Base-by-base conservation (phyloP, 768 basidiomycete species). In the Fomitopsis serialis region DNA sequence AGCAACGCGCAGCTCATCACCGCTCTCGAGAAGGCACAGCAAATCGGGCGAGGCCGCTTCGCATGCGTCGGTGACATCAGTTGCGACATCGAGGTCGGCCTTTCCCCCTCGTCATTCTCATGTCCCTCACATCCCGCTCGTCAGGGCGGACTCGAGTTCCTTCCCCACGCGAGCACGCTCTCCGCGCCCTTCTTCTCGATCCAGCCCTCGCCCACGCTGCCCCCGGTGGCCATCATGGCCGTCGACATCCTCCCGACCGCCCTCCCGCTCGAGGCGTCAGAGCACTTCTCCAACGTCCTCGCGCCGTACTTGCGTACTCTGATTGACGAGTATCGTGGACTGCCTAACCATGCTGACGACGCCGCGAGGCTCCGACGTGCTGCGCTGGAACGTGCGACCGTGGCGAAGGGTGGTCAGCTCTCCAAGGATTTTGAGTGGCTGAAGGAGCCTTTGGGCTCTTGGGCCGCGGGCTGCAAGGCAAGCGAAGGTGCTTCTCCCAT, bases 191-290 rank as follows among this genome's bases (percentile, higher is more conserved):
- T 82, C 65, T 90, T 83, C 68, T 78, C 74, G 42, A 64, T 73
- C 23, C 71, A 73, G 1, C 78, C 81, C 0, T 52, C 67, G 7
- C 72, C 77, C 0, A 58, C 67, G 2, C 73, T 82, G 12, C 81
- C 82, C 0, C 70, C 73, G n/a, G 78, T 82, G 36, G 82, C 87
- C 51, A 82, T 96, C 60, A 93, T 94, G 82, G 81, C 89, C 0
- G 87, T 95, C 48, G 94, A 98, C 63, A 97, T 96, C 60, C 79
- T 97, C 3, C 94, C 94, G 0, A 79, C 94, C 0, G 81, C 87
- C 52, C 76, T 98, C 23, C 89, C 93, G 1, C 71, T 82, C 52
- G 92, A 96, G 57, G 87, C 93, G 7, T 91, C 89, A 1, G 62
- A 74, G 22, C 83, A 88, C 54, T 97, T 97, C 68, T 88, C 87